A percentile compares a stretch with the other conserved stretches of the same genome.
These are phyloP conservation scores for Suhomyces pyralidae DNA, from an alignment of 805 yeast species.

Conservation along the genomic window DNA sequence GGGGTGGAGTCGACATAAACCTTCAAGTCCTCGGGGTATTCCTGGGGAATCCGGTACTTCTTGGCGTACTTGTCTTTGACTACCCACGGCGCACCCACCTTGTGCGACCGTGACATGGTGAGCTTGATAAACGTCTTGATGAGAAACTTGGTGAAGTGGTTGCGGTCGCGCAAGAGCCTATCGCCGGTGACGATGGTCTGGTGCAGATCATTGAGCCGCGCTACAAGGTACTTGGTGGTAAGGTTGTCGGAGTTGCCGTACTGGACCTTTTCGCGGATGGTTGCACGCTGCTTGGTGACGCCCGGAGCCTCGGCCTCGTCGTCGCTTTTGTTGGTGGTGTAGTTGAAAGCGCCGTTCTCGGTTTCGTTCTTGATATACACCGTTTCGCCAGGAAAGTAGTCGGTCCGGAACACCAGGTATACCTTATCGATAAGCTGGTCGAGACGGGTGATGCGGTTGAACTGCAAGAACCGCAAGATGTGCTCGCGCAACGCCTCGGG, in stretches of 20 bases:
- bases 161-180: constrained; percentile 78
- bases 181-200: constrained; percentile 71
- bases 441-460: constrained; percentile 74
- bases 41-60: constrained; percentile 61
- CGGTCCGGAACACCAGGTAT: constrained; percentile 69
- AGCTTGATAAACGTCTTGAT: constrained; percentile 86
- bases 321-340: background rate
- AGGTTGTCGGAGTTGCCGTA: constrained; percentile 49
- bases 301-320: constrained; percentile 5
- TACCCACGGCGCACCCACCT: constrained; percentile 95
- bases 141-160: constrained; percentile 83
- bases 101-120: constrained; percentile 70
- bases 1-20: constrained; percentile 36
- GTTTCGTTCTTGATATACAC: constrained; percentile 50
- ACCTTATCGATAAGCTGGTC: constrained; percentile 88
- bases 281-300: constrained; percentile 46
- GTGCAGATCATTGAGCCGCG: constrained; percentile 48
- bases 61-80: constrained; percentile 75
- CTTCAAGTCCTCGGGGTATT: constrained; percentile 54
- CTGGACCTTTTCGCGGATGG: constrained; percentile 82
- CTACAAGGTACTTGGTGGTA: constrained; percentile 64
- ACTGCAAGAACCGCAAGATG: constrained; percentile 79
- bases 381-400: constrained; percentile 88
- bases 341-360: background rate
- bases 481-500: constrained; percentile 94